phyloP scores from a whole-genome alignment of 2,329 filamentous ascomycete genomes.

The Hymenoscyphus infarciens region DNA sequence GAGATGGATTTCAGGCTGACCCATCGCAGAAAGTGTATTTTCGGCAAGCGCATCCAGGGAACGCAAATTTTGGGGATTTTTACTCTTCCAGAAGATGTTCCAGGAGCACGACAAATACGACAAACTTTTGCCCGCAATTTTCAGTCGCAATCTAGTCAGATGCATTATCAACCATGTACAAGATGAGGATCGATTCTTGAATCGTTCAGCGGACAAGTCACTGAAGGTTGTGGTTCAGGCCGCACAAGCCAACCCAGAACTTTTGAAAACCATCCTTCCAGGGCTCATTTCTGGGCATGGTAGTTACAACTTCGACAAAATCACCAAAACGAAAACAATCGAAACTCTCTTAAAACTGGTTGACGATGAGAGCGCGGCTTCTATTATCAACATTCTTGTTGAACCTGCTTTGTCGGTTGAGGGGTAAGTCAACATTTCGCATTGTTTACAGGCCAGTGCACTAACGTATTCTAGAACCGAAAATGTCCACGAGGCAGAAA shows the following conservation, averaged over 20 bases:
- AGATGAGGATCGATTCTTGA: conserved; percentile 72
- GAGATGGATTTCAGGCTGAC: conserved; percentile 16
- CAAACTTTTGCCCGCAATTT: conserved; percentile 56
- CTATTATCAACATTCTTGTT: conserved; percentile 47
- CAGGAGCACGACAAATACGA: conserved; percentile 46
- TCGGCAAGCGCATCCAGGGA: conserved; percentile 77
- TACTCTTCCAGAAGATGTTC: conserved; percentile 77
- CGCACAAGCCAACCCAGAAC: conserved; percentile 56
- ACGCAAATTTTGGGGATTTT: conserved; percentile 88
- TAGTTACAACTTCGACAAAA: conserved; percentile 76
- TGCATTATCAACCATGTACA: conserved; percentile 81
- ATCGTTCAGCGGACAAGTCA: conserved; percentile 73
- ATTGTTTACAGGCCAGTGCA: too few species aligned
- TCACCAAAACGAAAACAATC: conserved; percentile 81
- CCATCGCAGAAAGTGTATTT: conserved; percentile 69
- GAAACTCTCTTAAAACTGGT: conserved; percentile 48
- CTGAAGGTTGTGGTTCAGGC: conserved; percentile 67
- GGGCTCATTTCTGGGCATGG: conserved; percentile 69
- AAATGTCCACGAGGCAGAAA: conserved; percentile 29
- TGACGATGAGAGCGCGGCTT: conserved; percentile 31
- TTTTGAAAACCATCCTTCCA: conserved; percentile 58
- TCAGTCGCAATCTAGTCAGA: conserved; percentile 78
- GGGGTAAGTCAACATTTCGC: conserved; percentile 36
- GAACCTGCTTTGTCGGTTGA: conserved; percentile 40
- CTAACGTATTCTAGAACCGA: conserved; percentile 18